Evolutionary conservation across 805 yeast species (phyloP), one percentile per base, ranked within the genome.

Genomic region (Wickerhamomyces chaumierensis): DNA sequence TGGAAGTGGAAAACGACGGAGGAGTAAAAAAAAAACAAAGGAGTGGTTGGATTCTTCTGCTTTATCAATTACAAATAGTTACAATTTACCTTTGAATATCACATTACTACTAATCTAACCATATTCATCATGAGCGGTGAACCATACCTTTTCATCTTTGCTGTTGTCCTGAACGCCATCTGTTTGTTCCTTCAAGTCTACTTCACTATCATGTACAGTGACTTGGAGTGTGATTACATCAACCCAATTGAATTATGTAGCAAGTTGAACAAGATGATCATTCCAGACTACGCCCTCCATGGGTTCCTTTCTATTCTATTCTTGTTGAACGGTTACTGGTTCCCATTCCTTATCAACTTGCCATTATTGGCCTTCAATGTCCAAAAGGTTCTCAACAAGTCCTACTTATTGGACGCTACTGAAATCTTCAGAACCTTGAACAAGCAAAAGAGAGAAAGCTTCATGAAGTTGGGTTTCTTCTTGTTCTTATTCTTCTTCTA

Each of bases 191-290:
- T 83, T 31, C 96, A 88, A 66, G 96, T 88, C 40, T 92, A 83
- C 62, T 88, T 88, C 73, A 86, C 96, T 36, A 87, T 88, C 63
- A 78, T 87, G 81, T 90, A 83, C 68, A 83, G 94, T 48, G 97
- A 88, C 63, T 71, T 88, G 61, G 97, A 85, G 63, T 79, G 88
- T 56, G 98, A 92, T 62, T 92, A 90, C 69, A 88, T 90, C 66
- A 92, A 90, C 62, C 97, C 97, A 41, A 86, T 90, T 58, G 97
- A 90, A 64, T 71, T 92, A 52, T 92, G 98, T 66, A 85, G 85
- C 66, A 81, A 84, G 55, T 75, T 92, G 58, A 92, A 92, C 70
- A 78, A 81, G 51, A 78, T 84, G 65, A 78, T 90, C 51, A 68
- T 82, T 32, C 96, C 96, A 36, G 97, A 92, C 63, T 95, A 95